Conservation (phyloP, 345 rosid species). For the Orychophragmus violaceus region DNA sequence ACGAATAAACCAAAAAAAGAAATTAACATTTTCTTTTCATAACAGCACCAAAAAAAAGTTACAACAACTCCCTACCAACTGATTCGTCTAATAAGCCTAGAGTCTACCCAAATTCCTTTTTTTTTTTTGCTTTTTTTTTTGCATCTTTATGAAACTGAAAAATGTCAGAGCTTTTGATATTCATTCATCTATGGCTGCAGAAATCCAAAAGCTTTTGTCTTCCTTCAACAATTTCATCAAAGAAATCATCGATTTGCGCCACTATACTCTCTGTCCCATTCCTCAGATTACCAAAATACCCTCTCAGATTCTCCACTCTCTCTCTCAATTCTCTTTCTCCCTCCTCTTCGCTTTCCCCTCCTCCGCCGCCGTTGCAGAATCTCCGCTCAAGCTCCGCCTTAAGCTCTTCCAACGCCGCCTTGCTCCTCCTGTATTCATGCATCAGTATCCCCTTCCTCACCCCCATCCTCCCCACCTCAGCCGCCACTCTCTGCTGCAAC, state of each 20-base stretch:
- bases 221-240: slow-evolving; percentile 86
- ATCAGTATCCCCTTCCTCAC: slow-evolving; percentile 47
- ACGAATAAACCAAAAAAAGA: not conserved
- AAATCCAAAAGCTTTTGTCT: slow-evolving; percentile 74
- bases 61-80: slow-evolving; percentile 30
- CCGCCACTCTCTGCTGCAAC: slow-evolving; percentile 52
- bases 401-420: slow-evolving; percentile 55
- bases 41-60: not conserved
- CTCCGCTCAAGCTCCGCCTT: slow-evolving; percentile 48
- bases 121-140: not conserved
- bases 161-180: slow-evolving; percentile 15
- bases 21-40: not conserved
- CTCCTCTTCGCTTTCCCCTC: slow-evolving; percentile 25
- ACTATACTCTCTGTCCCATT: slow-evolving; percentile 60
- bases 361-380: slow-evolving; percentile 27
- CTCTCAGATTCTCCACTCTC: slow-evolving; percentile 47
- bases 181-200: slow-evolving; percentile 63
- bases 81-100: slow-evolving; percentile 29
- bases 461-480: slow-evolving; percentile 45
- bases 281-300: slow-evolving; percentile 55
- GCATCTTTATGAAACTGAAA: not conserved
- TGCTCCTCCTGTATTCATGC: slow-evolving; percentile 54
- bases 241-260: slow-evolving; percentile 80
- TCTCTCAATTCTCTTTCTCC: slow-evolving; percentile 37
- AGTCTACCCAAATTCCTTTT: slow-evolving; percentile 18